Percentiles rank a stretch among this genome's conserved stretches.
Evolutionary conservation across 2,329 filamentous ascomycete genomes (phyloP).

Genomic region (Penicillium sp.): DNA sequence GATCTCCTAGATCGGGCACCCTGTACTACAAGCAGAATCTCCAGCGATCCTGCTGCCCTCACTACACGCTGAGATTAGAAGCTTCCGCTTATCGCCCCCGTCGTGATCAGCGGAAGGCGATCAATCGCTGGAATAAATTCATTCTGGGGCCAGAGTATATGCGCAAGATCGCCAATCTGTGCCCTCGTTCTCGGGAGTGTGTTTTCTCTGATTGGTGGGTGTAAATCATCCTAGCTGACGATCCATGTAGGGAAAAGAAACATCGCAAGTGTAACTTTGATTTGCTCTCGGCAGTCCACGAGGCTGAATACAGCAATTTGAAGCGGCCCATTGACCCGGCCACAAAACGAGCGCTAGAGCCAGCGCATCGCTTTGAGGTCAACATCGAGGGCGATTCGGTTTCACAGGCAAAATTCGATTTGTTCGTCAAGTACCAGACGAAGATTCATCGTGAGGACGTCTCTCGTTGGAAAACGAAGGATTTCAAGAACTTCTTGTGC

Average conservation of each 20-base stretch:
- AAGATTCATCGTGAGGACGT: constrained; percentile 47
- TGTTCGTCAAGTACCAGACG: constrained; percentile 50
- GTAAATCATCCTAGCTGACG: constrained; percentile 6
- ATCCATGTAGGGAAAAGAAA: constrained; percentile 42
- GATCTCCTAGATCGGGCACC: constrained; percentile 43
- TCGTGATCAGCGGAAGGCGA: constrained; percentile 48
- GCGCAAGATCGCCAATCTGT: constrained; percentile 46
- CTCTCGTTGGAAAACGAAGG: constrained; percentile 44
- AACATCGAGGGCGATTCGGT: constrained; percentile 49
- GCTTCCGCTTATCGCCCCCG: constrained; percentile 44
- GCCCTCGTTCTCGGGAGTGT: constrained; percentile 47
- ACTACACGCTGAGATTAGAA: constrained; percentile 60
- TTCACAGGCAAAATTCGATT: constrained; percentile 49
- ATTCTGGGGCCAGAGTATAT: constrained; percentile 51
- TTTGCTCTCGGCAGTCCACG: constrained; percentile 42
- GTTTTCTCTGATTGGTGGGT: constrained; percentile 12
- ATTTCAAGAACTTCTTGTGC: constrained; percentile 51
- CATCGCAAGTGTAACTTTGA: constrained; percentile 46
- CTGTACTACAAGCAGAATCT: constrained; percentile 59
- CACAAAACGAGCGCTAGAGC: constrained; percentile 46
- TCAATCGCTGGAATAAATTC: constrained; percentile 51
- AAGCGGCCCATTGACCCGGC: constrained; percentile 46
- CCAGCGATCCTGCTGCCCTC: constrained; percentile 80
- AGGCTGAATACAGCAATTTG: constrained; percentile 46
- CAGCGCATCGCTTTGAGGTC: constrained; percentile 51